Percentiles rank a stretch among this genome's conserved stretches.
These are phyloP conservation scores for Lactarius deliciosus DNA, from an alignment of 768 basidiomycete species.

Conservation along the genomic window DNA sequence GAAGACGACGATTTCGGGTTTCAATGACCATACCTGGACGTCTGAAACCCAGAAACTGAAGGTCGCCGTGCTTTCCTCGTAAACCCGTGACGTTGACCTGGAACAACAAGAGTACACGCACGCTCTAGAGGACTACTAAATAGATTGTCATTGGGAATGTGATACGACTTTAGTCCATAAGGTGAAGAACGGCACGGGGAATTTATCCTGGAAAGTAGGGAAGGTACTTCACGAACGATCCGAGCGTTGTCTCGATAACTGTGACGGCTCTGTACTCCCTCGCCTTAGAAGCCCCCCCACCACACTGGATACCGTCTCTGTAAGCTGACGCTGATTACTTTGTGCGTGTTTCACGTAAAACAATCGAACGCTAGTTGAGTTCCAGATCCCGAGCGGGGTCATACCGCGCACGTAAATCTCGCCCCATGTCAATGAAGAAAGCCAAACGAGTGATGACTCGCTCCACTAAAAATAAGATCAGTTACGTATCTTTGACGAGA, in stretches of 20 bases:
- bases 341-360: constrained; percentile 91
- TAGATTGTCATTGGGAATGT: neutral
- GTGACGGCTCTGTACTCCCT: constrained; percentile 24
- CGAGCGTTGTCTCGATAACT: constrained; percentile 28
- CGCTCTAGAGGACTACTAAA: neutral
- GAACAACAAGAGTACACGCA: neutral
- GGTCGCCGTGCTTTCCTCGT: neutral
- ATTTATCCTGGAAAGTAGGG: too few relatives aligned
- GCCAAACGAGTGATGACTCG: constrained; percentile 87
- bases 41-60: neutral
- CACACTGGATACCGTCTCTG: constrained; percentile 76
- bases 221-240: constrained; percentile 12
- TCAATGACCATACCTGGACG: neutral
- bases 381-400: constrained; percentile 87
- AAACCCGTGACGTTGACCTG: neutral
- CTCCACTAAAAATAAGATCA: constrained; percentile 67
- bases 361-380: constrained; percentile 80
- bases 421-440: constrained; percentile 93
- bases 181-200: too few relatives aligned
- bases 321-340: constrained; percentile 64
- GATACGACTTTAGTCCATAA: neutral
- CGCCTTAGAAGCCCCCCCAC: constrained; percentile 73
- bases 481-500: constrained; percentile 18
- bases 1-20: neutral
- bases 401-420: constrained; percentile 91